Evolutionary conservation across 768 basidiomycete species (phyloP), one percentile per base, ranked within the genome.

Genomic region (Stropharia rugosoannulata): DNA sequence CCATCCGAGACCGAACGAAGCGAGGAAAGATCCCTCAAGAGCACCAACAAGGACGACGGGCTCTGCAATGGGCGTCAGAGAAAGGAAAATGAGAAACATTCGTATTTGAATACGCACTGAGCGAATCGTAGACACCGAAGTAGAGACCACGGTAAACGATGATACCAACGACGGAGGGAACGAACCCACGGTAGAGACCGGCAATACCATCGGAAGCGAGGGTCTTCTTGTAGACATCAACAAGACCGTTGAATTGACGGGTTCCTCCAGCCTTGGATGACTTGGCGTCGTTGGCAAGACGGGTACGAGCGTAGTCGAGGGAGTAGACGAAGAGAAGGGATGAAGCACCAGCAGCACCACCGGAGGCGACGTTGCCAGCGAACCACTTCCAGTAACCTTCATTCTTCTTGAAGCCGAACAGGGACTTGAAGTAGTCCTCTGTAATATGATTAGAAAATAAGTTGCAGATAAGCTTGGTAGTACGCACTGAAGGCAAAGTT

Each of bases 261-360:
- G 87, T 82, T 66, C 80, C 81, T 77, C 95, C 96, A 65, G 81
- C 81, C 84, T 95, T 96, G 35, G 93, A 81, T 4, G 94, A 95
- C 82, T 99, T 99, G 73, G 93, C 93, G 64, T 96, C 94, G 72
- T 95, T 95, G 71, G 94, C 93, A 64, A 98, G 89, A 84, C 97
- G 96, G 55, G 97, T 99, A 89, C 97, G 94, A 63, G 97, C 96
- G 71, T 95, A 99, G 68, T 98, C 97, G 60, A 98, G 89, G 39
- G 97, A 99, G 86, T 99, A 99, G 75, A 98, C 97, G 77, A 99
- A 99, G 73, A 99, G 90, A 54, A 98, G 80, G 22, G 96, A 98
- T 11, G 95, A 90, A 58, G 97, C 97, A 89, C 97, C 97, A 74
- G 97, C 97, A 65, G 92, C 96, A 86, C 90, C 95, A 93, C 97